phyloP scores from a whole-genome alignment of 2,329 filamentous ascomycete genomes.

The Emergomyces africanus region DNA sequence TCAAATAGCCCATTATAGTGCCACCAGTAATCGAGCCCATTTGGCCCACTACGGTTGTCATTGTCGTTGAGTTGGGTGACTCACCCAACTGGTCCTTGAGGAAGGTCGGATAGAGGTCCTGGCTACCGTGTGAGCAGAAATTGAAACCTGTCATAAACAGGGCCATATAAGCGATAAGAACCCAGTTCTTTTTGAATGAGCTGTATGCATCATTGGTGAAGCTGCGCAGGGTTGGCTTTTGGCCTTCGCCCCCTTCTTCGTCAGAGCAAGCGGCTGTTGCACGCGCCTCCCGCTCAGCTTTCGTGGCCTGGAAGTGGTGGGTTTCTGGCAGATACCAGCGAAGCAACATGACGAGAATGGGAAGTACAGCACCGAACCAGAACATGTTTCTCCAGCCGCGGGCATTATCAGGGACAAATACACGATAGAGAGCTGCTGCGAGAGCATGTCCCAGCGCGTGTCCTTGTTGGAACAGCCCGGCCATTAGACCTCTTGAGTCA shows the following conservation, averaged over 20 bases:
- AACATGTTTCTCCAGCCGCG: conserved; percentile 75
- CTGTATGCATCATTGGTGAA: conserved; percentile 5
- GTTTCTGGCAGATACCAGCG: conserved; percentile 71
- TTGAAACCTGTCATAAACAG: conserved; percentile 86
- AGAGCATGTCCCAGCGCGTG: conserved; percentile 54
- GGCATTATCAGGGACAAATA: conserved; percentile 41
- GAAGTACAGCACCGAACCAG: conserved; percentile 78
- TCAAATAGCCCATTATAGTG: conserved; percentile 52
- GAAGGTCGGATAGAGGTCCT: conserved; percentile 52
- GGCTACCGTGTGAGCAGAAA: conserved; percentile 57
- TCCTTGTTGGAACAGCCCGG: conserved; percentile 50
- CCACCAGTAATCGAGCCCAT: conserved; percentile 59
- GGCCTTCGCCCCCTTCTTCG: neutral
- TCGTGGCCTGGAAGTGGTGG: conserved; percentile 44
- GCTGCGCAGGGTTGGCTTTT: neutral
- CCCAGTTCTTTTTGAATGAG: conserved; percentile 7
- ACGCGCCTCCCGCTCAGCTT: conserved; percentile 20
- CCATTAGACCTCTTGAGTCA: conserved; percentile 46
- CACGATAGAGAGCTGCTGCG: conserved; percentile 41
- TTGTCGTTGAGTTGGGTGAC: conserved; percentile 45
- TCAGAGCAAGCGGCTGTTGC: neutral
- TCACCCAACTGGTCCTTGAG: conserved; percentile 46
- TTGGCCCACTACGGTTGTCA: conserved; percentile 61
- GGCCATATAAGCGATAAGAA: conserved; percentile 63
- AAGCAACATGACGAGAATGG: conserved; percentile 67